Conservation (phyloP, 2,329 filamentous ascomycete genomes). For the Sclerotinia nivalis region DNA sequence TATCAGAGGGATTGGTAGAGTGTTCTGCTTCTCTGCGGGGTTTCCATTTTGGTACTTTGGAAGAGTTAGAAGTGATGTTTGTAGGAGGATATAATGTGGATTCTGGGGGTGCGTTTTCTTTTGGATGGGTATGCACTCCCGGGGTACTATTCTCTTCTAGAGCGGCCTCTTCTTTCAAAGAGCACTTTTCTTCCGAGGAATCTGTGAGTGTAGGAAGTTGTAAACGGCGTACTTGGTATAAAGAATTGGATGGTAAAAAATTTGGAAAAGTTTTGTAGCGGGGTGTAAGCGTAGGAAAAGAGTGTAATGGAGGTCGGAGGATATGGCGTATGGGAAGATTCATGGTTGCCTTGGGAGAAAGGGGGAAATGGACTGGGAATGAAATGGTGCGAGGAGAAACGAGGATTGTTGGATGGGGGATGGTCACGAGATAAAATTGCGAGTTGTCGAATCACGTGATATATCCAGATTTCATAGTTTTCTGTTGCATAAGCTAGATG, state of each 20-base stretch:
- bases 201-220: not conserved
- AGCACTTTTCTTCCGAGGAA: no score
- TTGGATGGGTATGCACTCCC: not conserved
- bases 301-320: accelerated
- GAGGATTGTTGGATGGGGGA: not conserved
- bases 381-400: not conserved
- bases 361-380: not conserved
- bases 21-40: not conserved
- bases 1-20: not conserved
- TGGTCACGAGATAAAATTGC: not conserved
- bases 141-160: not conserved
- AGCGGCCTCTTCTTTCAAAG: not conserved
- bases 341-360: not conserved
- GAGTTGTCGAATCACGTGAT: not conserved
- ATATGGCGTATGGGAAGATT: not conserved
- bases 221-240: not conserved
- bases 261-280: not conserved
- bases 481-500: not conserved
- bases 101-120: not conserved
- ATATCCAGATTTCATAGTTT: not conserved
- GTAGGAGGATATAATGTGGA: not conserved
- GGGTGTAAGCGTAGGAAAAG: not conserved
- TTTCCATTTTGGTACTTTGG: not conserved
- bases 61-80: not conserved
- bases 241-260: not conserved